Evolutionary conservation across 768 basidiomycete genomes (phyloP).

Genomic region (Boletus sp.): DNA sequence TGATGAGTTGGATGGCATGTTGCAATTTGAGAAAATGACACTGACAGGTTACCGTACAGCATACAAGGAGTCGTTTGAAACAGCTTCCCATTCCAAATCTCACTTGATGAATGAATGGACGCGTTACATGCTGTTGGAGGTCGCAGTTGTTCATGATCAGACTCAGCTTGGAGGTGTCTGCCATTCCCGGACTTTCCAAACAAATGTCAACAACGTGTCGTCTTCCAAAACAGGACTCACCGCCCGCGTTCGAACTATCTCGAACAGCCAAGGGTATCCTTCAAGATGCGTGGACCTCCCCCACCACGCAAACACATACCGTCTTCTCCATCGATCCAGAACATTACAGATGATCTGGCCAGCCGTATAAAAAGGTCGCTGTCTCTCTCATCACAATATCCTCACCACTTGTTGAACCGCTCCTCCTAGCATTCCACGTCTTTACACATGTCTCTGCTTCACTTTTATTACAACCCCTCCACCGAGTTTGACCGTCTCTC

Average conservation of each 20-base stretch:
- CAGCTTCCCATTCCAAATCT: conserved; percentile 1
- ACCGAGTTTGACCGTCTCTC: conserved; percentile 7
- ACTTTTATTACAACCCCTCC: conserved; percentile 1
- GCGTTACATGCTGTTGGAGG: background rate
- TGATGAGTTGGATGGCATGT: too few relatives aligned
- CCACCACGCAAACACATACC: background rate
- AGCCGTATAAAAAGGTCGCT: background rate
- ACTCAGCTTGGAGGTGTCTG: background rate
- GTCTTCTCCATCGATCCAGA: background rate
- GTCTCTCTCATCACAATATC: background rate
- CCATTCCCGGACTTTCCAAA: conserved; percentile 1
- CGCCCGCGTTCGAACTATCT: background rate
- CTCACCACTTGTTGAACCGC: background rate
- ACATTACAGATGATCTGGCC: background rate
- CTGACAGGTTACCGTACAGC: too few relatives aligned
- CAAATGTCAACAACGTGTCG: background rate
- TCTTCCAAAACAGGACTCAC: conserved; percentile 5
- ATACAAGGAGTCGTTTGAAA: too few relatives aligned
- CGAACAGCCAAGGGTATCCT: background rate
- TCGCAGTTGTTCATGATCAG: too few relatives aligned
- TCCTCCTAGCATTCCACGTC: background rate
- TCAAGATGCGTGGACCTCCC: too few relatives aligned
- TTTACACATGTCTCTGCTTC: background rate
- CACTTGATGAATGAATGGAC: background rate
- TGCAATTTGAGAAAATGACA: too few relatives aligned